These are phyloP conservation scores for Trichoderma sp. DNA, from an alignment of 2,329 filamentous ascomycete genomes.

Conservation along the genomic window DNA sequence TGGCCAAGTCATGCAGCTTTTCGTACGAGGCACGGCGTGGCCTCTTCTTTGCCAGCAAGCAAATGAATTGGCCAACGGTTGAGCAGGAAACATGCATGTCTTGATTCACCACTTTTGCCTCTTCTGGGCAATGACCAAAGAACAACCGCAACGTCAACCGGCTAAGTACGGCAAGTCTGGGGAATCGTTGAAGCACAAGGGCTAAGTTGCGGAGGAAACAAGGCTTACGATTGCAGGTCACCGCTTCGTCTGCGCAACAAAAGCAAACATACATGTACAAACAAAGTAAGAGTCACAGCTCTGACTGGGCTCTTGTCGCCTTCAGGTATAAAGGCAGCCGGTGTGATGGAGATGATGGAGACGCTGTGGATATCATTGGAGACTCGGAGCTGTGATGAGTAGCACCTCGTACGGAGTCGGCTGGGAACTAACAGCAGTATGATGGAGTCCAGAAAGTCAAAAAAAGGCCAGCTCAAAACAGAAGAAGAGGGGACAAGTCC, in stretches of 20 bases:
- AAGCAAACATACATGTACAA: not conserved
- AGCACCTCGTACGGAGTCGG: constrained; percentile 21
- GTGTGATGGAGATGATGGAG: constrained; percentile 24
- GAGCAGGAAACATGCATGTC: constrained; percentile 9
- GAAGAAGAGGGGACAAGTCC: not conserved
- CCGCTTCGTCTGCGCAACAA: constrained; percentile 7
- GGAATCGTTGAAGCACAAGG: constrained; percentile 17
- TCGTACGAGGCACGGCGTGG: not conserved
- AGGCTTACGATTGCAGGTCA: constrained; percentile 2
- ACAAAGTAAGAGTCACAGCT: not conserved
- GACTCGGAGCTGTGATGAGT: constrained; percentile 13
- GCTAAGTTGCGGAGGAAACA: not conserved
- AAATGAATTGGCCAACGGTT: not conserved
- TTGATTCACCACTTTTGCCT: constrained; percentile 12
- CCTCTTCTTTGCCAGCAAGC: not conserved
- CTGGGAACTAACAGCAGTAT: constrained; percentile 8
- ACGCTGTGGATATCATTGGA: constrained; percentile 24
- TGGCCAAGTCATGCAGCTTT: too few relatives aligned
- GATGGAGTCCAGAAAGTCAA: not conserved
- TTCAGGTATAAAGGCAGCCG: constrained; percentile 21
- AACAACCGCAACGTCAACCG: constrained; percentile 6
- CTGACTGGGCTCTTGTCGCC: constrained; percentile 4
- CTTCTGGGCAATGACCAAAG: constrained; percentile 1
- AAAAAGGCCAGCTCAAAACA: not conserved
- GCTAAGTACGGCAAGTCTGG: constrained; percentile 27